These are phyloP conservation scores for Bipolaris victoriae DNA, from an alignment of 2,329 filamentous ascomycete species.

Conservation along the genomic window DNA sequence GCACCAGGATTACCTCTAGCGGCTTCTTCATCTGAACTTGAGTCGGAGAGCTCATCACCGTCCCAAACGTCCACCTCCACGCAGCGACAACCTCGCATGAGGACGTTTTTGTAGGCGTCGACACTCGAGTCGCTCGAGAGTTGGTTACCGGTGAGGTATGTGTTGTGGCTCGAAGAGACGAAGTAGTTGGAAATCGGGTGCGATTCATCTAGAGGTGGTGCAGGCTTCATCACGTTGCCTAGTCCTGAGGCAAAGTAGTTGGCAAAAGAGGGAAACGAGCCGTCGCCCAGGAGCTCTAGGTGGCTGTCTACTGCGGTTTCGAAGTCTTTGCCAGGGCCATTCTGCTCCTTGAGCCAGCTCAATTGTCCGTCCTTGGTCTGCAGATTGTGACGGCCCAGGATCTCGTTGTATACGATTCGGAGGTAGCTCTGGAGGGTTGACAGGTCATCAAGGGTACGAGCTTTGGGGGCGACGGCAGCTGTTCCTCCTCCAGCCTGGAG, in stretches of 20 bases:
- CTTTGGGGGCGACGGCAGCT: constrained; percentile 35
- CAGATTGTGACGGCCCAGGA: constrained; percentile 39
- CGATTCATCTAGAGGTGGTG: constrained; percentile 60
- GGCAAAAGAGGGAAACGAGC: constrained; percentile 41
- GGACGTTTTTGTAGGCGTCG: constrained; percentile 77
- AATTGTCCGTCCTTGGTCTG: constrained; percentile 38
- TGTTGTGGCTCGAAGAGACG: constrained; percentile 94
- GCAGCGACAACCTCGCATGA: constrained; percentile 80
- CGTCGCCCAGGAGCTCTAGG: constrained; percentile 35
- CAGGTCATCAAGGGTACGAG: constrained; percentile 40
- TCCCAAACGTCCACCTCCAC: constrained; percentile 98
- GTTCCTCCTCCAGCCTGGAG: constrained; percentile 50
- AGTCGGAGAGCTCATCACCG: constrained; percentile 60
- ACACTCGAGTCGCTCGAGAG: constrained; percentile 77
- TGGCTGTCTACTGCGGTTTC: constrained; percentile 15
- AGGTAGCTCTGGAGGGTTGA: constrained; percentile 39
- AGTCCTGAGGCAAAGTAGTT: constrained; percentile 56
- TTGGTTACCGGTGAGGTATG: constrained; percentile 87
- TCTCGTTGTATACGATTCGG: constrained; percentile 36
- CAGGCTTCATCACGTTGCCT: constrained; percentile 55
- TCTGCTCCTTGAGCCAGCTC: constrained; percentile 45
- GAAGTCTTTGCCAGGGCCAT: constrained; percentile 15
- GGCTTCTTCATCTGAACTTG: constrained; percentile 47
- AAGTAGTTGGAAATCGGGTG: constrained; percentile 86
- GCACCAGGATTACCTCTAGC: constrained; percentile 27